Evolutionary conservation across 768 basidiomycete species (phyloP).

Genomic region (Lactarius tabidus): DNA sequence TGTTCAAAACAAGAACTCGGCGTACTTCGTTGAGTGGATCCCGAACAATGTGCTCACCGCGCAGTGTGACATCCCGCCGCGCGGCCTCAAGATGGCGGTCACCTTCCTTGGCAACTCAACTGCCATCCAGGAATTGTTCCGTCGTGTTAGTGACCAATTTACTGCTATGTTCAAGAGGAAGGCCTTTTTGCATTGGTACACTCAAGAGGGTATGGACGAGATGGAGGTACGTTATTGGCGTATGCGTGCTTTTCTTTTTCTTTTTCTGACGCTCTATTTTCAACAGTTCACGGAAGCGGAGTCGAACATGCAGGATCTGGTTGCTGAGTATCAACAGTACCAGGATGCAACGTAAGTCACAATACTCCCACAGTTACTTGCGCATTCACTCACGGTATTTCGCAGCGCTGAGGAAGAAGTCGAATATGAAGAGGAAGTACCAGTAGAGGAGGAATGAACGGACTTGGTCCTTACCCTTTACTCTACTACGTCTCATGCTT

Average conservation of each 20-base stretch:
- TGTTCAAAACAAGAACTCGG: constrained; percentile 95
- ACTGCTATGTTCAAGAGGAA: constrained; percentile 99
- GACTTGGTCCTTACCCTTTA: constrained; percentile 1
- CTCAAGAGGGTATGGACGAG: constrained; percentile 99
- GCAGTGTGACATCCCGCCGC: constrained; percentile 96
- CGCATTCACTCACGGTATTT: constrained; percentile 19
- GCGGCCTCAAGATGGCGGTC: constrained; percentile 93
- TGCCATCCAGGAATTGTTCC: constrained; percentile 96
- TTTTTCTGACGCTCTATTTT: not conserved
- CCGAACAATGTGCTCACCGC: constrained; percentile 98
- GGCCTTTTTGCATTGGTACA: constrained; percentile 99
- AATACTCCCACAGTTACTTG: constrained; percentile 27
- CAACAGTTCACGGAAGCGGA: constrained; percentile 92
- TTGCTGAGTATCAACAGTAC: constrained; percentile 97
- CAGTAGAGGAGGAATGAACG: constrained; percentile 53
- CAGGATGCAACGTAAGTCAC: constrained; percentile 81
- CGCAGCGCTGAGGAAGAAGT: constrained; percentile 78
- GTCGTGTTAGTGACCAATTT: constrained; percentile 98
- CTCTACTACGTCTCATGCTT: constrained; percentile 15
- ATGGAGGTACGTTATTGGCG: constrained; percentile 59
- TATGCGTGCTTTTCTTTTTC: not conserved
- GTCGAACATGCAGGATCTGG: constrained; percentile 98
- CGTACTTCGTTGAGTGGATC: constrained; percentile 99
- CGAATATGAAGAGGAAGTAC: constrained; percentile 81
- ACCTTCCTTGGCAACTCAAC: constrained; percentile 98